Evolutionary conservation across 305 asterid species (phyloP), one percentile per base, ranked within the genome.

Genomic region (Solanum chacoense): DNA sequence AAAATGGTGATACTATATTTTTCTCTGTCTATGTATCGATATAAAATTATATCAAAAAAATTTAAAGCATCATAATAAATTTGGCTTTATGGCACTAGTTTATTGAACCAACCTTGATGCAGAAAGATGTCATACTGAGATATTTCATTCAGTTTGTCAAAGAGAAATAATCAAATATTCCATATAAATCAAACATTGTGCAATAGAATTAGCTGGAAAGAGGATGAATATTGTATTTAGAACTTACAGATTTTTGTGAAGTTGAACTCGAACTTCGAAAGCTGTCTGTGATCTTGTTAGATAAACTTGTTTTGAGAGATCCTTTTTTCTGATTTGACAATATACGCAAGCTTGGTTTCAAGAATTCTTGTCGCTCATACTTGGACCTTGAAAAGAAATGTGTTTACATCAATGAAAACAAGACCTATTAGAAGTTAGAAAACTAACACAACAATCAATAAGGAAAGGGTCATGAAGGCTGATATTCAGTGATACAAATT

Each of bases 271-370:
- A 91, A 89, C 94, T 93, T 85, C 93, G 94, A 90, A 95, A 93
- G 92, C 92, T 95, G 71, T 92, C 91, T 90, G 94, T 88, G 77
- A 93, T 91, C 93, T 95, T 96, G 91, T 88, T 92, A 67, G 99
- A 96, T 88, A 95, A 89, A 88, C 95, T 96, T 88, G 98, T 28
- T 92, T 93, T 93, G 87, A 96, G 94, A 50, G 98, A 93, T 93
- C 87, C 88, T 85, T 72, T 91, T 86, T 92, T 92, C 32, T 97
- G 92, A 89, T 93, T 87, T 38, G 99, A 96, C 87, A 90, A 69
- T 42, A 97, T 96, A 28, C 99, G 98, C 93, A 97, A 94, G 95
- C 98, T 95, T 8, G 99, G 99, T 91, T 96, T 96, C 96, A 97
- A 91, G 90, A 94, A 97, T 37, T 92, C 98, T 93, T 97, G 99